Percentiles rank a stretch among this genome's conserved stretches.
Conservation (phyloP, 208 protist genomes). For the Trypanosoma brucei region DNA sequence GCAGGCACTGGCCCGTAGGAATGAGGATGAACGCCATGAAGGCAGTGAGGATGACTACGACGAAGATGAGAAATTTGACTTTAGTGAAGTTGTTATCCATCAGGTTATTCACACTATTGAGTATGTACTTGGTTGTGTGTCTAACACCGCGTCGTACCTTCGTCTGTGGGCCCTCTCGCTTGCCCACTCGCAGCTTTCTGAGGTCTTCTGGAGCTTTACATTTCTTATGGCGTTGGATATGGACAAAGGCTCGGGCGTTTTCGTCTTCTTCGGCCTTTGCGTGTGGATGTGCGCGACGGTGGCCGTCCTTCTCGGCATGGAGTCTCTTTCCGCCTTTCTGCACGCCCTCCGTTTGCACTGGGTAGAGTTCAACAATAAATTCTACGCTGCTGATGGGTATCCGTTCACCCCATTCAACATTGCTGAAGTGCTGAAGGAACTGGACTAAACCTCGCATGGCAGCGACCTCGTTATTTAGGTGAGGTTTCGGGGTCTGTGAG, state of each 20-base stretch:
- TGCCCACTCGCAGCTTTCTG: constrained; percentile 96
- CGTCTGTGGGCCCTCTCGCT: constrained; percentile 99
- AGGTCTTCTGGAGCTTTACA: constrained; percentile 90
- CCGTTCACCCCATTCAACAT: constrained; percentile 90
- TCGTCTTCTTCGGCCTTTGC: constrained; percentile 90
- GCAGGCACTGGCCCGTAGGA: not conserved
- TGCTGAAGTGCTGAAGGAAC: constrained; percentile 42
- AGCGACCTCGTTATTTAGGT: not conserved
- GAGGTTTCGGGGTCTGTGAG: not conserved
- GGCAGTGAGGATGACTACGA: constrained; percentile 36
- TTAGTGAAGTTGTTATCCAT: constrained; percentile 95
- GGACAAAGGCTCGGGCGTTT: constrained; percentile 56
- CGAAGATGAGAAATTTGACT: constrained; percentile 82
- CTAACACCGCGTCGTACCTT: constrained; percentile 99
- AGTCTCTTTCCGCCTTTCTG: constrained; percentile 98
- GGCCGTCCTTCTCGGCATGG: constrained; percentile 98
- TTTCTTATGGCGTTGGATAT: constrained; percentile 64
- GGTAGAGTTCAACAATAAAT: constrained; percentile 98
- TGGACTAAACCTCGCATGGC: constrained; percentile 9
- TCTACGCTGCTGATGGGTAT: constrained; percentile 93
- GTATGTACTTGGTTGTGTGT: constrained; percentile 98
- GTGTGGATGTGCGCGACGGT: constrained; percentile 94
- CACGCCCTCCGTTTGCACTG: constrained; percentile 98
- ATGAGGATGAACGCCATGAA: constrained; percentile 34
- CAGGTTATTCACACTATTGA: constrained; percentile 99